These are phyloP conservation scores for Citrus cavaleriei DNA, from an alignment of 345 rosid species.

Conservation along the genomic window DNA sequence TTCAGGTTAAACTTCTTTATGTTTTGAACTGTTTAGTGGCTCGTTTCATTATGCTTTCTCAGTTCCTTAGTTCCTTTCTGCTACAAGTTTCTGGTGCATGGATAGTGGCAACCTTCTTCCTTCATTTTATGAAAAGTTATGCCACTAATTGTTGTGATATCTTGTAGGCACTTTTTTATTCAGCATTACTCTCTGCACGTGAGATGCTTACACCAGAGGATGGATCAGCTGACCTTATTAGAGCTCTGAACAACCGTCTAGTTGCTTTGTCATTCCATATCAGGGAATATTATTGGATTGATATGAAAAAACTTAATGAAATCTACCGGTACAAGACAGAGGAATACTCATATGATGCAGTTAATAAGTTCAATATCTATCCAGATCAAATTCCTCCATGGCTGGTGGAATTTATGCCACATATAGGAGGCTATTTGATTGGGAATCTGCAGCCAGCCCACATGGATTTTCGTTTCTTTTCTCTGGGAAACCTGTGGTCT, in stretches of 20 bases:
- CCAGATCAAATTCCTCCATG: slow-evolving; percentile 91
- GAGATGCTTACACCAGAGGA: slow-evolving; percentile 89
- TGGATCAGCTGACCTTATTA: slow-evolving; percentile 72
- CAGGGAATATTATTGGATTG: slow-evolving; percentile 86
- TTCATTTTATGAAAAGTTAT: not conserved
- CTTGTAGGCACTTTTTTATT: slow-evolving; percentile 74
- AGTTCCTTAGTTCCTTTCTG: not conserved
- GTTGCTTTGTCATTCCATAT: slow-evolving; percentile 87
- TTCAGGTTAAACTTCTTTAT: slow-evolving; percentile 51
- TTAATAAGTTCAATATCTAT: slow-evolving; percentile 89
- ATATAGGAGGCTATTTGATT: slow-evolving; percentile 70
- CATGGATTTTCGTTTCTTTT: slow-evolving; percentile 94
- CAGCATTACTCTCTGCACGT: slow-evolving; percentile 75
- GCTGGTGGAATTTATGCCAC: slow-evolving; percentile 85
- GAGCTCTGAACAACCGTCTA: slow-evolving; percentile 79
- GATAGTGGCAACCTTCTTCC: not conserved
- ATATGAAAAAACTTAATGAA: slow-evolving; percentile 69
- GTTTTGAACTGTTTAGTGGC: not conserved
- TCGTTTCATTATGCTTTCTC: not conserved
- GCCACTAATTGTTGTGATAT: not conserved
- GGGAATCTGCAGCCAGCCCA: slow-evolving; percentile 96
- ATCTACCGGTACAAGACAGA: slow-evolving; percentile 86
- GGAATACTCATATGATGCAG: slow-evolving; percentile 87
- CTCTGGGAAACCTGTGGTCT: slow-evolving; percentile 89
- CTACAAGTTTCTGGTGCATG: not conserved